These are phyloP conservation scores for Eremomyces bilateralis DNA, from an alignment of 495 filamentous ascomycete species.

Conservation along the genomic window DNA sequence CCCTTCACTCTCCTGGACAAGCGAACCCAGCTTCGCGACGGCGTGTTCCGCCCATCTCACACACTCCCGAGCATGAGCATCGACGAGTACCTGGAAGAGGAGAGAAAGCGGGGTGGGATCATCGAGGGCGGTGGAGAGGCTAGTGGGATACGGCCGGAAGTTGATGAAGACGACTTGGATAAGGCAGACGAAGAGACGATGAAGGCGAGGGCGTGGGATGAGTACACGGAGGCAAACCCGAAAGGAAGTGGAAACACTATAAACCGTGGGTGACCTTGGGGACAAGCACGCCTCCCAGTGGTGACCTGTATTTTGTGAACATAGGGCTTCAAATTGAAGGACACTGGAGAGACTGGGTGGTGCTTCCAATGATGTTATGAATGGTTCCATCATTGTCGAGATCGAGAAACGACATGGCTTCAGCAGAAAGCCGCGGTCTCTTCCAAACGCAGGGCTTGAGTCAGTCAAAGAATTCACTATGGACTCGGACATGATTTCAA, in stretches of 20 bases:
- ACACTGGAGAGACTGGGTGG: no score
- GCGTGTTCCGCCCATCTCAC: slow-evolving; percentile 79
- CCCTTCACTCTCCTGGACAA: slow-evolving; percentile 75
- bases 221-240: slow-evolving; percentile 77
- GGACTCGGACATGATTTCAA: no score
- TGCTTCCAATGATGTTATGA: no score
- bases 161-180: slow-evolving; percentile 74
- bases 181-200: slow-evolving; percentile 73
- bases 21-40: slow-evolving; percentile 51
- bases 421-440: no score
- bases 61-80: slow-evolving; percentile 94
- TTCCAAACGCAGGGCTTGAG: no score
- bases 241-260: slow-evolving; percentile 27
- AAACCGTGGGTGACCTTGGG: slow-evolving; percentile 23
- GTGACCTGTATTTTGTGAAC: no score
- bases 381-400: no score
- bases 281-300: no score
- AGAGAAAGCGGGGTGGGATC: slow-evolving; percentile 65
- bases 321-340: no score
- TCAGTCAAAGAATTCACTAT: no score
- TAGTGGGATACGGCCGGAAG: slow-evolving; percentile 42
- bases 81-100: slow-evolving; percentile 92
- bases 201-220: slow-evolving; percentile 91
- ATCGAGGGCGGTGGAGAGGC: slow-evolving; percentile 77
- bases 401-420: no score